Percentiles rank a stretch among this genome's conserved stretches.
Evolutionary conservation across 441 rosid species (phyloP).

Genomic region (Hura crepitans): DNA sequence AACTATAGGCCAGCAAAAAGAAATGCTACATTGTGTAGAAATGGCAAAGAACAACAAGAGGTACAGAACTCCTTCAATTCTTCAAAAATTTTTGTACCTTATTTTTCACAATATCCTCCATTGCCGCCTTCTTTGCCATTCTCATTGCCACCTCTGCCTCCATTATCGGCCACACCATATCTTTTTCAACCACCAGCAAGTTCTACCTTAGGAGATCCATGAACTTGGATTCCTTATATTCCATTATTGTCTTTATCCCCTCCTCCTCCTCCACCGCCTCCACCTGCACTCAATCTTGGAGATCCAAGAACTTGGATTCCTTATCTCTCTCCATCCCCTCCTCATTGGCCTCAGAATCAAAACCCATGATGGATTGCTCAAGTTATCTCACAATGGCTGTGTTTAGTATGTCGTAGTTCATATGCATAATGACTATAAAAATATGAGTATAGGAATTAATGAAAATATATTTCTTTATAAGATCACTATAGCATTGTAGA

Average conservation of each 20-base stretch:
- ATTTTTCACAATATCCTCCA: constrained; percentile 45
- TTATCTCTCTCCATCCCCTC: constrained; percentile 40
- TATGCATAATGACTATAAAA: constrained; percentile 6
- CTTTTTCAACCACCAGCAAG: constrained; percentile 28
- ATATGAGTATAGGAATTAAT: constrained; percentile 2
- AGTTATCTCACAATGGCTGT: not conserved
- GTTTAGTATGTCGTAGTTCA: constrained; percentile 5
- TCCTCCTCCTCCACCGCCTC: constrained; percentile 10
- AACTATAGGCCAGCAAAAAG: constrained; percentile 57
- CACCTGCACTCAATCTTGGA: constrained; percentile 29
- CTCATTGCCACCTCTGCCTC: constrained; percentile 26
- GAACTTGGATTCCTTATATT: constrained; percentile 33
- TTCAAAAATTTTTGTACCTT: constrained; percentile 56
- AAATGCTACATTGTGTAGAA: constrained; percentile 51
- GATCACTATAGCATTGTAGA: no score
- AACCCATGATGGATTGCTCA: constrained; percentile 28
- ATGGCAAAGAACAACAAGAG: constrained; percentile 21
- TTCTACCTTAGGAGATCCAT: constrained; percentile 29
- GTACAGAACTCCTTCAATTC: constrained; percentile 26
- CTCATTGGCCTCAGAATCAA: constrained; percentile 28
- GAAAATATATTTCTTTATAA: not conserved
- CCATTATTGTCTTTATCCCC: constrained; percentile 15
- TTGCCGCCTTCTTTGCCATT: constrained; percentile 12
- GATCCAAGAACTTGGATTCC: constrained; percentile 47
- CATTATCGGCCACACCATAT: constrained; percentile 24